Evolutionary conservation across 495 filamentous ascomycete genomes (phyloP), one percentile per base, ranked within the genome.

Genomic region (Penicillium robsamsonii): DNA sequence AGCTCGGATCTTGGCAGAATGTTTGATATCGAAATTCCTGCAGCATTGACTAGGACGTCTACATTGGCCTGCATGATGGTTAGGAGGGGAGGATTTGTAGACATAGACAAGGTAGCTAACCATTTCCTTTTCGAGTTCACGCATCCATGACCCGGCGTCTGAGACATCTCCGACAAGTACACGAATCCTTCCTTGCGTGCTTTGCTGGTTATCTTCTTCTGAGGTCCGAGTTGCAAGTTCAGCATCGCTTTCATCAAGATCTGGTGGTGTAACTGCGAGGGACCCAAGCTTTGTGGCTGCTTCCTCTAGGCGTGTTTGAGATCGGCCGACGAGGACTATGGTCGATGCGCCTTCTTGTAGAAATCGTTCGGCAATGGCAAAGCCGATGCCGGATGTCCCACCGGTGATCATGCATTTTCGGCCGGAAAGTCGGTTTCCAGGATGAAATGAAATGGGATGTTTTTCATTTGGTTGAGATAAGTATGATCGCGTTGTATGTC

Each of bases 21-120:
- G 2, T 74, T 77, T 7, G 71, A 74, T 27, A 87, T 82, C 1
- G 85, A 76, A 13, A 90, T 72, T 15, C 91, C 91, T 1, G 91
- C 91, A 15, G 85, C 85, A 67, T 92, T 93, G 56, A 93, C 74
- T 5, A 93, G 81, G 46, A 91, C 75, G 63, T 91, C 83, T 43
- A 85, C 71, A 24, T 59, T 53, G 53, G 61, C 59, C 77, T 80
- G 46, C 40, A 11, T 17, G n/a, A 9, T 33, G 2, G 20, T 56
- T 33, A 41, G 22, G 2, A 17, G 13, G 4, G 6, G 25, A 24
- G 15, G 33, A 24, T 33, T 2, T 17, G 11, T 29, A 29, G 2
- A 12, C 2, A 17, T 25, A 20, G 11, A 44, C 27, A 17, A 22
- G 27, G 25, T 25, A 31, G 40, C 64, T 38, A 58, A 81, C 78